Evolutionary conservation across 148 eudicot species (phyloP).

Genomic region (Linanthus parryae): DNA sequence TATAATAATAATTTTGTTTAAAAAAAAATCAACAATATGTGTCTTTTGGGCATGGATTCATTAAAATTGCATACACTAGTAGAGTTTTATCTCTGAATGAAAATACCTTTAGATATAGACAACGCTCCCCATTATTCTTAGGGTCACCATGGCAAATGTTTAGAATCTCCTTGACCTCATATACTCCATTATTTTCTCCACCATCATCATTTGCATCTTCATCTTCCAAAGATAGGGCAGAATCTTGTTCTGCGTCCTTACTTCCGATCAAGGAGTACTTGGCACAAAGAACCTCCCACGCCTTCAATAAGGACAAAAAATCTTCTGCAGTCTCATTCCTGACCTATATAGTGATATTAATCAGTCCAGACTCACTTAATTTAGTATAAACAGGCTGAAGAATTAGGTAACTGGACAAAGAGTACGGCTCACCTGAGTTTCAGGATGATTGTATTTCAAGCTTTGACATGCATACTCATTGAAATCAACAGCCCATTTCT

Average conservation of each 20-base stretch:
- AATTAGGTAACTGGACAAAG: background rate
- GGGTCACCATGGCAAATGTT: conserved; percentile 67
- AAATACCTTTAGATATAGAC: conserved; percentile 61
- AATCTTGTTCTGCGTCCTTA: conserved; percentile 7
- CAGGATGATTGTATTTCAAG: conserved; percentile 66
- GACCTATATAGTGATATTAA: conserved; percentile 29
- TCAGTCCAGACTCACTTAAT: background rate
- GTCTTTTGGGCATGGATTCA: too few relatives aligned
- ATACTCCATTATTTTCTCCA: conserved; percentile 20
- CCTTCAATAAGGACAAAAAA: conserved; percentile 48
- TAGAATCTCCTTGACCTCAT: conserved; percentile 55
- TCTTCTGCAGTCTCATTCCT: conserved; percentile 70
- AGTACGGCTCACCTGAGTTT: conserved; percentile 45
- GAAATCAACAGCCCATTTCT: conserved; percentile 90
- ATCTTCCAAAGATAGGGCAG: background rate
- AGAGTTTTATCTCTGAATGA: too few relatives aligned
- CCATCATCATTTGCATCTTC: conserved; percentile 19
- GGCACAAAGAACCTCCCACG: conserved; percentile 59
- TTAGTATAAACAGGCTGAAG: background rate
- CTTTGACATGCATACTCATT: conserved; percentile 66
- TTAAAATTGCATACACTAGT: too few relatives aligned
- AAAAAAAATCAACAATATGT: too few relatives aligned
- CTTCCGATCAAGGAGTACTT: conserved; percentile 23
- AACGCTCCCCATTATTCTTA: conserved; percentile 13
- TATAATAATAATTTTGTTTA: background rate